Base-by-base conservation (phyloP, 768 basidiomycete species). In the Termitomyces heimii region DNA sequence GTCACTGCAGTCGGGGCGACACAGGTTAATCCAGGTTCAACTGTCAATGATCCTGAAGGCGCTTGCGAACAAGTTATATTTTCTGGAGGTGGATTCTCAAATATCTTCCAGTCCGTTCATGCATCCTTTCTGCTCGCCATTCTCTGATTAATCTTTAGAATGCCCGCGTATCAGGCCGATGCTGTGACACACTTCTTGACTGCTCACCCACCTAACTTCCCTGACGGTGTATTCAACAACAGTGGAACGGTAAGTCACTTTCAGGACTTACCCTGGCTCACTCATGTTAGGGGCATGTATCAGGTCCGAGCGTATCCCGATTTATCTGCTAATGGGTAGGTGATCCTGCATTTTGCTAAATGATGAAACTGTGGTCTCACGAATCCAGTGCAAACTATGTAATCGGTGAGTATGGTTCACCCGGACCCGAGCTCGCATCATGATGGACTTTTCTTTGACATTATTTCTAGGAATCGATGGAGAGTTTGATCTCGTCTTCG, bases 1-100 rank as follows among this genome's bases (percentile, higher is more conserved):
- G 66, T 82, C 26, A 81, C 81, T 20, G 73, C 81, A 6, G 77
- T 82, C 39, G 81, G 81, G 12, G 78, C 75, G 0, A 82, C 81
- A 4, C 80, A 82, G 55, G 57, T 82, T 51, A 75, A 73, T 32
- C 71, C 72, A 1, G 72, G 72, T n/a, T 71, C 75, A 9, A 76
- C 72, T 1, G 74, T 82, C 0, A 65, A 62, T 28, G 77, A 81
- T 37, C 68, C 69, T 3, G 80, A 82, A 66, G 65, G 66, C 22
- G 80, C 80, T 0, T 82, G 79, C 53, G 71, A 76, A 57, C 62
- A 73, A 59, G 70, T 74, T 5, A 81, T 82, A 26, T 74, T 74
- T 59, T 78, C 80, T 14, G 72, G 82, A 22, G 82, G 82, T 46
- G 82, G 82, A 49, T 83, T 83, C 63, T 78, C 72, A 2, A 75